phyloP scores from a whole-genome alignment of 306 rosid species.

The Notholithocarpus densiflorus region DNA sequence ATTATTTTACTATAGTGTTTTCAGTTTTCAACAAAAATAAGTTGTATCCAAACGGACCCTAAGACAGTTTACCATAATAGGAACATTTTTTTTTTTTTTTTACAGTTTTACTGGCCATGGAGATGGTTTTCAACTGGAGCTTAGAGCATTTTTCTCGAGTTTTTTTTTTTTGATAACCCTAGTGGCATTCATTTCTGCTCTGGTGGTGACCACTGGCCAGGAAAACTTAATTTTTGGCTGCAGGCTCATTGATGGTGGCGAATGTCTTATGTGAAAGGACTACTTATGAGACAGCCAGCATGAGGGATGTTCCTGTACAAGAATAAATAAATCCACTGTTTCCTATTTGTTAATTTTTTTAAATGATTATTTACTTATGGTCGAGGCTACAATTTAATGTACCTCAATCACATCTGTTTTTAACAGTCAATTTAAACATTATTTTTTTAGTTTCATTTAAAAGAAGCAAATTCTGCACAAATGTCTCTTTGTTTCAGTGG shows the following conservation, averaged over 20 bases:
- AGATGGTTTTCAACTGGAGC: not conserved
- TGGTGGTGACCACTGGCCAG: not conserved
- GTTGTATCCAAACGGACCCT: too few species aligned
- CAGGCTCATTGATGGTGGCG: not conserved
- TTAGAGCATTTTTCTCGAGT: not conserved
- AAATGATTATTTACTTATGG: too few species aligned
- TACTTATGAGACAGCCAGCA: not conserved
- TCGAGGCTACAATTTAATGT: too few species aligned
- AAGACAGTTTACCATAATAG: too few species aligned
- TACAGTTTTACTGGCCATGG: not conserved
- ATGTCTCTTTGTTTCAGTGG: too few species aligned
- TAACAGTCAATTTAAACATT: not conserved
- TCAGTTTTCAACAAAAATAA: too few species aligned
- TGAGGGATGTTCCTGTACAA: not conserved
- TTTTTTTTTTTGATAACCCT: not conserved
- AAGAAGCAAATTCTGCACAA: not conserved
- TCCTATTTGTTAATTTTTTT: too few species aligned
- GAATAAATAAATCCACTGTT: not conserved
- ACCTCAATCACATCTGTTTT: not conserved
- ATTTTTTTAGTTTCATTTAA: not conserved
- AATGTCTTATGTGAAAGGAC: not conserved
- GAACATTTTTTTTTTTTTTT: not conserved
- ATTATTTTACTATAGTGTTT: too few species aligned
- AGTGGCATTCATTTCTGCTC: not conserved
- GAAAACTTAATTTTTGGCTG: not conserved